A percentile compares a stretch with the other conserved stretches of the same genome.
These are phyloP conservation scores for Epichloe baconii DNA, from an alignment of 2,329 filamentous ascomycete species.

Conservation along the genomic window DNA sequence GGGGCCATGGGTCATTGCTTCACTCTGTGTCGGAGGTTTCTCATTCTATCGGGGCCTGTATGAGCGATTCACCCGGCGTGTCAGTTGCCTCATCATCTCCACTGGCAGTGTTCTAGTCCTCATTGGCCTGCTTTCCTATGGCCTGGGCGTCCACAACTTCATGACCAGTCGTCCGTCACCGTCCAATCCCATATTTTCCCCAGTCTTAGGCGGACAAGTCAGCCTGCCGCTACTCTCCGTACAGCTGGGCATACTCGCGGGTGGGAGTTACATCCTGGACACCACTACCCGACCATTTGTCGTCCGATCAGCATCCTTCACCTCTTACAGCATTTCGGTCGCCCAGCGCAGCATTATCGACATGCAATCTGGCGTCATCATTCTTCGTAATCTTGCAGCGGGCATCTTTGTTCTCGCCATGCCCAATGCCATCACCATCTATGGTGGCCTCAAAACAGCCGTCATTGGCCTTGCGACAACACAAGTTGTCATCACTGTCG, in stretches of 20 bases:
- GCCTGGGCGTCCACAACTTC: conserved; percentile 22
- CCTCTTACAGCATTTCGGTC: conserved; percentile 31
- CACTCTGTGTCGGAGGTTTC: conserved; percentile 19
- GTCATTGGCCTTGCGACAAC: conserved; percentile 28
- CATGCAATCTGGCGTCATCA: conserved; percentile 31
- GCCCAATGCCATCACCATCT: conserved; percentile 22
- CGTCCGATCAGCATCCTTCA: conserved; percentile 35
- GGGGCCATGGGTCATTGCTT: conserved; percentile 29
- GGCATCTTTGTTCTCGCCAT: conserved; percentile 31
- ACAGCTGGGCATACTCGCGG: conserved; percentile 33
- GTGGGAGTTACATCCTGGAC: conserved; percentile 27
- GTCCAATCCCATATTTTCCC: conserved; percentile 14
- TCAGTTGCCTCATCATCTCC: conserved; percentile 22
- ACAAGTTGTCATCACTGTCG: conserved; percentile 26
- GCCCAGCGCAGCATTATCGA: conserved; percentile 33
- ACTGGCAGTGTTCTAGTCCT: conserved; percentile 26
- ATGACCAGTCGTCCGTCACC: conserved; percentile 15
- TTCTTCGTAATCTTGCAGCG: conserved; percentile 26
- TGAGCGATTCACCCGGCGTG: conserved; percentile 18
- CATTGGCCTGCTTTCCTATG: conserved; percentile 31
- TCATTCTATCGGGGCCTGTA: conserved; percentile 19
- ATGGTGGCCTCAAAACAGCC: conserved; percentile 23
- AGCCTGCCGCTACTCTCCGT: conserved; percentile 30
- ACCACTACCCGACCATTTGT: conserved; percentile 29
- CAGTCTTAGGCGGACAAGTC: conserved; percentile 13